Base-by-base conservation (phyloP, 2,329 filamentous ascomycete species). In the Aspergillus vadensis region DNA sequence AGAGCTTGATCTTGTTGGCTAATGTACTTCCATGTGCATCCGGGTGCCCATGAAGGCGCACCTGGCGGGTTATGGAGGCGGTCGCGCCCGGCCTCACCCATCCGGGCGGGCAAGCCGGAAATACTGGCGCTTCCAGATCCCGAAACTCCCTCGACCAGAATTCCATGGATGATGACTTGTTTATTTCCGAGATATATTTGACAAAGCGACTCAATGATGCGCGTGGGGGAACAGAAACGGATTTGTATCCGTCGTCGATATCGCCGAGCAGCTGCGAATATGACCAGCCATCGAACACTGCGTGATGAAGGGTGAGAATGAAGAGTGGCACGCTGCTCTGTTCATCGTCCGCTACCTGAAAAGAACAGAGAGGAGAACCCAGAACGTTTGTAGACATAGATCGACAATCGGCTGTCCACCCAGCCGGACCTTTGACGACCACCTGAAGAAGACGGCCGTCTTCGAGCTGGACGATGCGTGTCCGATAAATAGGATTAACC, bases 261-360 rank as follows among this genome's bases (percentile, higher is more conserved):
- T 62, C 60, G 25, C 60, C 47, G 15, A 66, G 53, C n/a, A 68
- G 48, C 49, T 61, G 50, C 41, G 59, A 38, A 55, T 67, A 61
- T 25, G 58, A 65, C 67, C 67, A 70, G 6, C 76, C 78, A 65
- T 80, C 78, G 60, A 79, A 80, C 2, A 80, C 64, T 5, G 76
- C 76, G 57, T 80, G 78, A 60, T 80, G 78, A 60, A 76, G 71
- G 0, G 76, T 78, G 56, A 76, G 74, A 6, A 77, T 65, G 17
- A 80, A 70, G 50, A 74, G 47, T 21, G 47, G n/a, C 8, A 19
- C 8, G 12, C 47, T 27, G 19, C 15, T 19, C 23, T 17, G 41
- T 17, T 19, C n/a, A n/a, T 12, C 41, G 15, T 17, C n/a, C 41
- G 15, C 15, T 44, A 9, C 41, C 41, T 25, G 25, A 25, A 25